phyloP scores from a whole-genome alignment of 2,329 filamentous ascomycete species.

The Whalleya microplaca region DNA sequence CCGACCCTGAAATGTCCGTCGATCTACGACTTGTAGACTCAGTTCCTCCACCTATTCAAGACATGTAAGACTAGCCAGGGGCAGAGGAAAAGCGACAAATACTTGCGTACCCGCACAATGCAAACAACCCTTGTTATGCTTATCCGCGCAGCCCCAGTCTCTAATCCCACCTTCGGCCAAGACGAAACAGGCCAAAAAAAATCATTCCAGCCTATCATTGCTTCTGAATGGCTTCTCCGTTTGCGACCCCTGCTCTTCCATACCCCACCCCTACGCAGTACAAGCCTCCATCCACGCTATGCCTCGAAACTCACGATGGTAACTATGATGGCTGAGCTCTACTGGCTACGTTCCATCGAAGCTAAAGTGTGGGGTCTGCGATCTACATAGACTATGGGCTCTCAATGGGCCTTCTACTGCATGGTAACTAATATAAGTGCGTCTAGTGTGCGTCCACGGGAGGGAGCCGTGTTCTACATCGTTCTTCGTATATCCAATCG shows the following conservation, averaged over 20 bases:
- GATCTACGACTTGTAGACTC: not conserved
- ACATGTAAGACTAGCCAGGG: slow-evolving; percentile 11
- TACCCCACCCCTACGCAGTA: slow-evolving; percentile 31
- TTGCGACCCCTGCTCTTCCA: slow-evolving; percentile 16
- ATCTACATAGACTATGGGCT: slow-evolving; percentile 30
- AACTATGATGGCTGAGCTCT: slow-evolving; percentile 40
- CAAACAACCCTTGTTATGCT: not conserved
- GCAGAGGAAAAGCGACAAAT: not conserved
- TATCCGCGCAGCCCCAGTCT: slow-evolving; percentile 11
- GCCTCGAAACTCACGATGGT: slow-evolving; percentile 43
- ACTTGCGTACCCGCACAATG: not conserved
- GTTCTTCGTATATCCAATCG: slow-evolving; percentile 42
- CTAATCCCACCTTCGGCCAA: slow-evolving; percentile 31
- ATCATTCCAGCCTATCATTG: slow-evolving; percentile 37
- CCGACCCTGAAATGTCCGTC: not conserved
- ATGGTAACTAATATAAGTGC: slow-evolving; percentile 20
- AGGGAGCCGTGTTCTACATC: slow-evolving; percentile 36
- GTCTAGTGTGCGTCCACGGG: slow-evolving; percentile 30
- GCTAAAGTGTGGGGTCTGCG: slow-evolving; percentile 23
- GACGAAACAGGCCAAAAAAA: slow-evolving; percentile 40
- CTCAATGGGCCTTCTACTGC: slow-evolving; percentile 21
- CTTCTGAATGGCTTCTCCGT: slow-evolving; percentile 13
- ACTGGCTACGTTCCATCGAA: slow-evolving; percentile 41
- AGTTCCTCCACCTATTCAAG: slow-evolving; percentile 1
- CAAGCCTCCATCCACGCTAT: slow-evolving; percentile 40